Percentiles rank a stretch among this genome's conserved stretches.
Evolutionary conservation across 805 yeast species (phyloP).

Genomic region (Kazachstania psychrophila): DNA sequence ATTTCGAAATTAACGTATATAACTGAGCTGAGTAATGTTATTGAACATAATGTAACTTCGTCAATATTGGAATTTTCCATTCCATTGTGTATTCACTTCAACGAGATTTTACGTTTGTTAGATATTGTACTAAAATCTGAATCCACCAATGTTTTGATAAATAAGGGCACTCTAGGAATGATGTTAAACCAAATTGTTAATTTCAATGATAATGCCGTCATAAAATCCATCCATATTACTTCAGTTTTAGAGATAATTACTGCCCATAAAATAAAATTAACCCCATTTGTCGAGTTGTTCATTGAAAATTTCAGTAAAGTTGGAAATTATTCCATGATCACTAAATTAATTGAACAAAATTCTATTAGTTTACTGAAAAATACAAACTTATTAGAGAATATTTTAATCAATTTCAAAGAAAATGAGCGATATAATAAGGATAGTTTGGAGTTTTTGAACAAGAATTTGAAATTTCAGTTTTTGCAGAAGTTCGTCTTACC

Average conservation of each 20-base stretch:
- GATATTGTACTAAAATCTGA: conserved; percentile 5
- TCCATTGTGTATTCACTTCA: conserved; percentile 17
- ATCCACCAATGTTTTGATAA: not conserved
- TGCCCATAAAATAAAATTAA: not conserved
- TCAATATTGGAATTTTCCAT: conserved; percentile 12
- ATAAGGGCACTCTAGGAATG: not conserved
- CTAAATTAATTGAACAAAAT: conserved; percentile 1
- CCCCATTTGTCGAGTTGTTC: not conserved
- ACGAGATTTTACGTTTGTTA: conserved; percentile 16
- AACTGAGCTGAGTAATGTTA: conserved; percentile 15
- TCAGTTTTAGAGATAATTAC: not conserved
- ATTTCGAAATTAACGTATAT: conserved; percentile 11
- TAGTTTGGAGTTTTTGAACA: too few relatives aligned
- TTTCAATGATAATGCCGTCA: not conserved
- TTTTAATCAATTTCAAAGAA: not conserved
- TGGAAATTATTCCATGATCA: conserved; percentile 3
- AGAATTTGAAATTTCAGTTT: not conserved
- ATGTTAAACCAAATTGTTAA: not conserved
- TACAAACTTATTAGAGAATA: not conserved
- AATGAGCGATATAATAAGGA: too few relatives aligned
- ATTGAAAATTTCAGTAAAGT: not conserved
- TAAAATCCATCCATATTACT: not conserved
- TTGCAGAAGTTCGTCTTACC: not conserved
- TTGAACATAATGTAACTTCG: conserved; percentile 11
- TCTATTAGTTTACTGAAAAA: not conserved